phyloP scores from a whole-genome alignment of 106 monocot species.

The Allium sativum region DNA sequence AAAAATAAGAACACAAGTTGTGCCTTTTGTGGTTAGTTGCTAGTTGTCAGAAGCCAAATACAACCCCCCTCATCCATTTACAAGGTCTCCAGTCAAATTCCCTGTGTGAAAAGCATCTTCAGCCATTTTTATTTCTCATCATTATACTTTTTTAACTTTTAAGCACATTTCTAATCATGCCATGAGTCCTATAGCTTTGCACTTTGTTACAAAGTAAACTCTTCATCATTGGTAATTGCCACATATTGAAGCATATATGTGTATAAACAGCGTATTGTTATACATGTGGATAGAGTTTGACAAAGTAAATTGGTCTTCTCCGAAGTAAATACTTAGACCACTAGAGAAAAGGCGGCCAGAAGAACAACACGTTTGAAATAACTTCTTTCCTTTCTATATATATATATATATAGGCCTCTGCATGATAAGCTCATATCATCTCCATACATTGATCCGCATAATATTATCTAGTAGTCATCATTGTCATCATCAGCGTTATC shows the following conservation, averaged over 20 bases:
- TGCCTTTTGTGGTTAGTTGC: no score
- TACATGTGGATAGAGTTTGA: no score
- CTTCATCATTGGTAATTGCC: not conserved
- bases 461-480: no score
- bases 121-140: not conserved
- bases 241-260: not conserved
- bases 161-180: not conserved
- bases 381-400: slow-evolving; percentile 1
- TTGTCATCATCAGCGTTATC: not conserved
- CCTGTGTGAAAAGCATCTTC: not conserved
- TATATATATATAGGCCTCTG: slow-evolving; percentile 2
- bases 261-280: not conserved
- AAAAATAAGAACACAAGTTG: no score
- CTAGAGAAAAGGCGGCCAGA: not conserved
- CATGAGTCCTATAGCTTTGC: no score
- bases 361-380: slow-evolving; percentile 1
- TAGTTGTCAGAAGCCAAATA: not conserved
- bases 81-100: not conserved
- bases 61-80: not conserved
- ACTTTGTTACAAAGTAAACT: no score
- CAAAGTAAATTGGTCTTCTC: no score
- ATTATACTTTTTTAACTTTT: not conserved
- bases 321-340: not conserved
- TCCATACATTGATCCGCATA: no score
- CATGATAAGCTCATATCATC: no score